These are phyloP conservation scores for Fusarium subtropicale DNA, from an alignment of 2,329 filamentous ascomycete genomes.

Conservation along the genomic window DNA sequence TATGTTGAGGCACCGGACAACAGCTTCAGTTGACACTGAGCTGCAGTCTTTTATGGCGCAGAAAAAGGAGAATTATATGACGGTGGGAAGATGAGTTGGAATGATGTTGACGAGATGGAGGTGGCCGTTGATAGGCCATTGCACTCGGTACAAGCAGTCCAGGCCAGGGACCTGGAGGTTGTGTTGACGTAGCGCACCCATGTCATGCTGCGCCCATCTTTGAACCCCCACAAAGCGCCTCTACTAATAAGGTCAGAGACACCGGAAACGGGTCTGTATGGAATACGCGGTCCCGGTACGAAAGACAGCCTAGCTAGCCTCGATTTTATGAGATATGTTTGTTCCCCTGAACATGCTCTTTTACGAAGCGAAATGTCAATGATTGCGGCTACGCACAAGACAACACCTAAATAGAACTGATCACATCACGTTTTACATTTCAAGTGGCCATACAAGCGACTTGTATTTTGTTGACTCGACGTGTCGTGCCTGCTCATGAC, in stretches of 20 bases:
- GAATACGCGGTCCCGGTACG: constrained; percentile 21
- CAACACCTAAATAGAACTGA: not conserved
- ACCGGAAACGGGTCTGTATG: constrained; percentile 21
- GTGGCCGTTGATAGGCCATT: constrained; percentile 33
- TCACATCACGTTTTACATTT: constrained; percentile 12
- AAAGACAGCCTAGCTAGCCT: constrained; percentile 17
- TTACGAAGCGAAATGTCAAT: not conserved
- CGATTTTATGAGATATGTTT: not conserved
- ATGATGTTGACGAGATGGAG: constrained; percentile 40
- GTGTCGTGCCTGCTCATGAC: constrained; percentile 38
- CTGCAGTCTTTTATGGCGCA: constrained; percentile 42
- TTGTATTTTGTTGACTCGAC: constrained; percentile 46
- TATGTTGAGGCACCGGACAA: constrained; percentile 36
- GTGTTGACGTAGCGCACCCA: constrained; percentile 31
- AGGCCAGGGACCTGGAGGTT: constrained; percentile 13
- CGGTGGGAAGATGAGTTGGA: constrained; percentile 38
- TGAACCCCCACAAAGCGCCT: constrained; percentile 15
- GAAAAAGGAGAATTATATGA: constrained; percentile 23
- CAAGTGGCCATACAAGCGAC: constrained; percentile 40
- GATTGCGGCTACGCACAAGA: not conserved
- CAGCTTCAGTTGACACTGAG: constrained; percentile 46
- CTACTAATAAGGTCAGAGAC: constrained; percentile 5
- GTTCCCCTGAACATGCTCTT: not conserved
- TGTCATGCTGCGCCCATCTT: constrained; percentile 15
- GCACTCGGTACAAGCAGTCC: not conserved